phyloP scores from a whole-genome alignment of 2,329 filamentous ascomycete species.

The Trichoderma simmonsii region DNA sequence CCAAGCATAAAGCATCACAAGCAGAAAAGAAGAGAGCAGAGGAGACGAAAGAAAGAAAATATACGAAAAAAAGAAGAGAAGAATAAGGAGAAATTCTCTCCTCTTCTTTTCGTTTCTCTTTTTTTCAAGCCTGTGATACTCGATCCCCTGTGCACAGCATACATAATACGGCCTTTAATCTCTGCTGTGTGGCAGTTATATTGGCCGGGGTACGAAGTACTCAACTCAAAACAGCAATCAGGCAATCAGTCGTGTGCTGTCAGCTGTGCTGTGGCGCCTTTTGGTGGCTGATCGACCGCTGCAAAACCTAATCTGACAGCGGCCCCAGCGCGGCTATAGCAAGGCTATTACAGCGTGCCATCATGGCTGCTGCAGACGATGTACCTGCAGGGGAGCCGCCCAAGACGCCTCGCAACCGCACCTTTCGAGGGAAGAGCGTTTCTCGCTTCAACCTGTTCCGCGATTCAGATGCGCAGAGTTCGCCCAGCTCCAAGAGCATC shows the following conservation, averaged over 20 bases:
- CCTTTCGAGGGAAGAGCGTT: slow-evolving; percentile 35
- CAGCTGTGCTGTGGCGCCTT: background rate
- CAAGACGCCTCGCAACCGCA: slow-evolving; percentile 33
- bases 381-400: slow-evolving; percentile 21
- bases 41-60: background rate
- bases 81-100: background rate
- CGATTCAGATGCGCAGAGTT: slow-evolving; percentile 21
- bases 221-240: slow-evolving; percentile 1
- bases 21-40: background rate
- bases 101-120: background rate
- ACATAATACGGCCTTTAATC: background rate
- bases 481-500: slow-evolving; percentile 23
- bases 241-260: background rate
- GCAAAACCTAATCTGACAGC: slow-evolving; percentile 11
- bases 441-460: slow-evolving; percentile 34
- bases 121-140: background rate
- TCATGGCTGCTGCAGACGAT: slow-evolving; percentile 21
- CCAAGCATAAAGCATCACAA: background rate
- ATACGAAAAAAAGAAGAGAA: background rate
- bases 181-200: slow-evolving; percentile 5
- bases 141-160: background rate
- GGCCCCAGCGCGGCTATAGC: background rate
- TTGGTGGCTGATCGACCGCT: slow-evolving; percentile 1
- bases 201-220: background rate
- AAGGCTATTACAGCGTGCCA: background rate